Percentiles rank a stretch among this genome's conserved stretches.
Evolutionary conservation across 805 yeast genomes (phyloP).

Genomic region (Jamesozyma hellenica): DNA sequence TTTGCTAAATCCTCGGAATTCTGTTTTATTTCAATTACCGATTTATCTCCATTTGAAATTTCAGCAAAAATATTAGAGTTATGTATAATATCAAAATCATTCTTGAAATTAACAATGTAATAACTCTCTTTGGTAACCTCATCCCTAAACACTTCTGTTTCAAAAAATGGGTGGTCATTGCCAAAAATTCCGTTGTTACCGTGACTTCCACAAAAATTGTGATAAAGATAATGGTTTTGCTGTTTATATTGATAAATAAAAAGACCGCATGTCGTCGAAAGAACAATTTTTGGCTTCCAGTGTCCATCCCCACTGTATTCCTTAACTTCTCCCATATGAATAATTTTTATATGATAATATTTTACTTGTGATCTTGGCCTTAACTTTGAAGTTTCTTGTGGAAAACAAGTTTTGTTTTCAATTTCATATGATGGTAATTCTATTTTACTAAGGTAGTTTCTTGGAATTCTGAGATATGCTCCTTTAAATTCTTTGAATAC

Average conservation of each 20-base stretch:
- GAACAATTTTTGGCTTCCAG: slow-evolving; percentile 39
- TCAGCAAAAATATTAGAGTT: slow-evolving; percentile 5
- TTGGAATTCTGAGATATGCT: slow-evolving; percentile 26
- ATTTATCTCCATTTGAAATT: background rate
- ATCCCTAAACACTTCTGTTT: slow-evolving; percentile 21
- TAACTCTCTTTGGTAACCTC: slow-evolving; percentile 18
- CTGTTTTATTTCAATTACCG: background rate
- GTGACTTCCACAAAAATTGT: background rate
- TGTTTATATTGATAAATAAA: slow-evolving; percentile 33
- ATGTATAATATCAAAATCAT: slow-evolving; percentile 6
- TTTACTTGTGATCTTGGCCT: slow-evolving; percentile 4
- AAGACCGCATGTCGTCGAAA: slow-evolving; percentile 43
- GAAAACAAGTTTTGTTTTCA: slow-evolving; percentile 6
- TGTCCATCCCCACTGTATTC: slow-evolving; percentile 27
- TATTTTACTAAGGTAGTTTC: slow-evolving; percentile 20
- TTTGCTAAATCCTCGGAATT: background rate
- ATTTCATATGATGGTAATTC: slow-evolving; percentile 19
- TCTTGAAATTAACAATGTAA: slow-evolving; percentile 26
- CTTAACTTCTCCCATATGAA: slow-evolving; percentile 31
- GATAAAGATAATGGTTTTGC: background rate
- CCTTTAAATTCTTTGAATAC: slow-evolving; percentile 25
- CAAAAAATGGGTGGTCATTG: slow-evolving; percentile 21
- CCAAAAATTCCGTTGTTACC: too few species aligned
- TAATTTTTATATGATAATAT: slow-evolving; percentile 17
- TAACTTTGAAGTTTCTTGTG: background rate